Conservation (phyloP, 345 rosid species). For the Mangifera indica region DNA sequence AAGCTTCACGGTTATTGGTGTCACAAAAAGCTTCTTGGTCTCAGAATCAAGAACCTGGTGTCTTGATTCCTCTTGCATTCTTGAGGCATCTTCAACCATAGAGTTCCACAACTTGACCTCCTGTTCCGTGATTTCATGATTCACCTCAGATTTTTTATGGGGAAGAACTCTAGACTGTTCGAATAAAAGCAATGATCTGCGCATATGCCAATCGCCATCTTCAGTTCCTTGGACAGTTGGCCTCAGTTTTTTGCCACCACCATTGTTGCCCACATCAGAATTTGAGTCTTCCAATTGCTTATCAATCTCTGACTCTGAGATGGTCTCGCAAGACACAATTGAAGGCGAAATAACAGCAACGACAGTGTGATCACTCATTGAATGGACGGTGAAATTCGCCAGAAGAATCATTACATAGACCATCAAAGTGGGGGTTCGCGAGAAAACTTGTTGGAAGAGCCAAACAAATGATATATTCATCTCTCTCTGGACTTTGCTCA, state of each 20-base stretch:
- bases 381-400: conserved; percentile 64
- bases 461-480: conserved; percentile 56
- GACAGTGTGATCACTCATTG: conserved; percentile 44
- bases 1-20: conserved; percentile 39
- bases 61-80: conserved; percentile 27
- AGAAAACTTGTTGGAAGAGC: conserved; percentile 70
- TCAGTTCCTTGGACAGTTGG: background rate
- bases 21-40: conserved; percentile 33
- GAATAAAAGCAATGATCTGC: conserved; percentile 11
- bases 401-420: conserved; percentile 67
- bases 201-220: background rate
- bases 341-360: conserved; percentile 18
- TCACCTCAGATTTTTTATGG: background rate
- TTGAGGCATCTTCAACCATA: conserved; percentile 47
- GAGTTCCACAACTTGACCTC: conserved; percentile 54
- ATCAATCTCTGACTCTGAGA: background rate
- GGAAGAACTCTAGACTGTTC: conserved; percentile 7
- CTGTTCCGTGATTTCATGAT: conserved; percentile 23
- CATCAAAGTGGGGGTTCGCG: conserved; percentile 70
- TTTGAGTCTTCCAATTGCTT: background rate
- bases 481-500: conserved; percentile 47
- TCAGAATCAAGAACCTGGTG: conserved; percentile 38
- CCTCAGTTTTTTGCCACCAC: background rate
- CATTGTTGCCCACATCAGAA: conserved; percentile 5
- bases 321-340: background rate